Evolutionary conservation across 2,329 filamentous ascomycete genomes (phyloP).

Genomic region (Neonectria coccinea): DNA sequence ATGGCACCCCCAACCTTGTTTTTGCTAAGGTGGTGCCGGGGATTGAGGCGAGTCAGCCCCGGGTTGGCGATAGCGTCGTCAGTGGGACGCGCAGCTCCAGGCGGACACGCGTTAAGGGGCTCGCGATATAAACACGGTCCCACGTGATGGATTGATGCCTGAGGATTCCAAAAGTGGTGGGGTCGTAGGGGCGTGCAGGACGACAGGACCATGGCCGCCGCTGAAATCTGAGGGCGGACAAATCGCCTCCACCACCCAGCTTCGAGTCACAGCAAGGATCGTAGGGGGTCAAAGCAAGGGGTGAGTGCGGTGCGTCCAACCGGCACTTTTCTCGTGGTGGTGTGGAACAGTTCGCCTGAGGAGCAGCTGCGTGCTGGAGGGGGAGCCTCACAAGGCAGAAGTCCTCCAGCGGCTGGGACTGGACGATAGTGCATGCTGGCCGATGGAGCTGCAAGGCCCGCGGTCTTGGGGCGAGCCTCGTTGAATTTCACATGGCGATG

Average conservation of each 20-base stretch:
- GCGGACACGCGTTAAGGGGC: slow-evolving; percentile 29
- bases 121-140: slow-evolving; percentile 22
- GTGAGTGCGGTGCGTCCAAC: not conserved
- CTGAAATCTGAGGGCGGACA: slow-evolving; percentile 21
- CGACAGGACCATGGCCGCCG: not conserved
- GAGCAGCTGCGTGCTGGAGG: slow-evolving; percentile 24
- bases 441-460: slow-evolving; percentile 42
- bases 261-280: slow-evolving; percentile 21
- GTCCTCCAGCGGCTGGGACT: slow-evolving; percentile 40
- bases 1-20: slow-evolving; percentile 34
- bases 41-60: slow-evolving; percentile 39
- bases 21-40: not conserved
- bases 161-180: slow-evolving; percentile 10
- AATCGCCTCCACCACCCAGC: slow-evolving; percentile 7
- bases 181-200: not conserved
- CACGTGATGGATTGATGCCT: slow-evolving; percentile 37
- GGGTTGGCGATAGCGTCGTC: slow-evolving; percentile 40
- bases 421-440: slow-evolving; percentile 42
- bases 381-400: slow-evolving; percentile 44
- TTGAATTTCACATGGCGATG: slow-evolving; percentile 32
- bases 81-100: slow-evolving; percentile 30
- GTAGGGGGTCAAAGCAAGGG: slow-evolving; percentile 3
- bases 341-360: slow-evolving; percentile 26
- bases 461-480: slow-evolving; percentile 29
- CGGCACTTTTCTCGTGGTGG: slow-evolving; percentile 25